phyloP scores from a whole-genome alignment of 805 yeast genomes.

The Debaryomyces hansenii region DNA sequence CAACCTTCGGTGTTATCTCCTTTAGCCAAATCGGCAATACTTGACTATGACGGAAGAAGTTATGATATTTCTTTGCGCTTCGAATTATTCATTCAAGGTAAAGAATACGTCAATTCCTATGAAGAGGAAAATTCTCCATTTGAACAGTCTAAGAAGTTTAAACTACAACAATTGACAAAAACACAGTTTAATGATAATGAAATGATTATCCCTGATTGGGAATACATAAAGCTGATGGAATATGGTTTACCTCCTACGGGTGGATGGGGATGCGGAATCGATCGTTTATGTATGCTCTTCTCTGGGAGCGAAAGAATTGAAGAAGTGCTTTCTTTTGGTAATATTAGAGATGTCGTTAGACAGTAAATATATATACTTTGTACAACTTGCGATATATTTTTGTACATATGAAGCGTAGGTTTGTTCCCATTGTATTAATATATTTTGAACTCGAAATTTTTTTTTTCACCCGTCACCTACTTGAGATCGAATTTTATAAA shows the following conservation, averaged over 20 bases:
- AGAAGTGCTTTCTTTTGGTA: conserved; percentile 74
- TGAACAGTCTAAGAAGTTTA: conserved; percentile 64
- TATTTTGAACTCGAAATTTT: neutral
- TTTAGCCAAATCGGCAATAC: conserved; percentile 64
- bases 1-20: conserved; percentile 90
- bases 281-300: conserved; percentile 79
- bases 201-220: conserved; percentile 66
- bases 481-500: neutral
- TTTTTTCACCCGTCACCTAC: neutral
- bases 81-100: conserved; percentile 78
- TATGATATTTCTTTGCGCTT: conserved; percentile 65
- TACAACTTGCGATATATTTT: neutral
- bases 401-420: neutral
- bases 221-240: conserved; percentile 75
- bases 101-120: conserved; percentile 88
- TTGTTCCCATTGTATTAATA: neutral
- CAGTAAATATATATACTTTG: conserved; percentile 38
- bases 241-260: conserved; percentile 98
- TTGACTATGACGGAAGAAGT: conserved; percentile 23
- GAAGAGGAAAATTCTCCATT: conserved; percentile 94
- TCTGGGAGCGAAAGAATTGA: conserved; percentile 67
- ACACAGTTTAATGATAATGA: conserved; percentile 57
- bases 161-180: conserved; percentile 52
- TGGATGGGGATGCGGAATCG: conserved; percentile 97
- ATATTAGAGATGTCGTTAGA: conserved; percentile 63